These are phyloP conservation scores for Leishmania martiniquensis DNA, from an alignment of 208 protist species.

Conservation along the genomic window DNA sequence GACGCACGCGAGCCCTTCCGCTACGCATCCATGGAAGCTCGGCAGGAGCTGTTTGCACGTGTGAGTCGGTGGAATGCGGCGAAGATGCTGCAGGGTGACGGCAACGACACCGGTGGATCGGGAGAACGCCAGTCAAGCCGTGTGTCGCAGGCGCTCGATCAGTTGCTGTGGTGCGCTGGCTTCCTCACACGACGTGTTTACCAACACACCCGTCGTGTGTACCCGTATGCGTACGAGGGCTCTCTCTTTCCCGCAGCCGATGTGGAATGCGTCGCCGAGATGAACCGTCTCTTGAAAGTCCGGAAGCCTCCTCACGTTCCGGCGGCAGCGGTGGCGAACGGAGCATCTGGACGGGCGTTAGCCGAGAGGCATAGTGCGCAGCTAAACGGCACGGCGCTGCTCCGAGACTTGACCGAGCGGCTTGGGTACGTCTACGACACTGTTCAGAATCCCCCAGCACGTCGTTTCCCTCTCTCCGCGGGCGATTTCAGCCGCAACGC, in stretches of 20 bases:
- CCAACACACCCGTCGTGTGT: constrained; percentile 1
- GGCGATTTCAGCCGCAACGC: constrained; percentile 13
- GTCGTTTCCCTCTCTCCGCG: constrained; percentile 19
- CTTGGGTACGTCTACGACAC: constrained; percentile 27
- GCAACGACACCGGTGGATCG: neutral
- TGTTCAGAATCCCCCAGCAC: constrained; percentile 2
- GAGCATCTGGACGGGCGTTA: neutral
- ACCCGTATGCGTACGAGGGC: constrained; percentile 48
- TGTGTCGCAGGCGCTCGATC: constrained; percentile 6
- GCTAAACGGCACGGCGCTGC: constrained; percentile 11
- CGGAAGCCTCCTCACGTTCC: constrained; percentile 1
- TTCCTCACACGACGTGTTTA: constrained; percentile 20
- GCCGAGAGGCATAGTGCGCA: constrained; percentile 11
- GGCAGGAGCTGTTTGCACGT: constrained; percentile 67
- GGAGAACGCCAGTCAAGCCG: neutral
- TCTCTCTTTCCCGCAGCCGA: constrained; percentile 64
- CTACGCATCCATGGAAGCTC: constrained; percentile 46
- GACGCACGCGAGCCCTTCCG: constrained; percentile 47
- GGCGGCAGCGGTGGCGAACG: neutral
- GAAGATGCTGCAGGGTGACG: constrained; percentile 6
- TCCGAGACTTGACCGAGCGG: constrained; percentile 25
- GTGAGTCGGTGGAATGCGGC: constrained; percentile 48
- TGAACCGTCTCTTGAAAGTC: constrained; percentile 11
- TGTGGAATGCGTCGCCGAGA: constrained; percentile 43
- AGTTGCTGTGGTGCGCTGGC: constrained; percentile 30